phyloP scores from a whole-genome alignment of 495 filamentous ascomycete species.

The Neurospora sp. region DNA sequence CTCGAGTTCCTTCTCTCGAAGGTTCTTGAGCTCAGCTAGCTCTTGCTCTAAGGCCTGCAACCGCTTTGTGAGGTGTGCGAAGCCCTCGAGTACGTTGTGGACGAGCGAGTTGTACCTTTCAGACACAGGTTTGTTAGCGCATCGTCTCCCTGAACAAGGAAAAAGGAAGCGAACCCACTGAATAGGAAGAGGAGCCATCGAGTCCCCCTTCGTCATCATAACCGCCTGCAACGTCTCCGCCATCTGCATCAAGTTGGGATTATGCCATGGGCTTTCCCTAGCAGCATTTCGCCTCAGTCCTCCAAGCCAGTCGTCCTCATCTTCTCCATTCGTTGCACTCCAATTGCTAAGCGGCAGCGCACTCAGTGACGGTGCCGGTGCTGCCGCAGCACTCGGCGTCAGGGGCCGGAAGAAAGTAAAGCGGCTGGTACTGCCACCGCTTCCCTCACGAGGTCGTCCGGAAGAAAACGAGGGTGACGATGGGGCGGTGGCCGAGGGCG shows the following conservation, averaged over 20 bases:
- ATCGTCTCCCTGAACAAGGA: not conserved
- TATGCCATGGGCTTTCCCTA: conserved; percentile 22
- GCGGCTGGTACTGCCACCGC: not conserved
- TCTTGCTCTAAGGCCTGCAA: conserved; percentile 10
- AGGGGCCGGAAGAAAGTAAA: not conserved
- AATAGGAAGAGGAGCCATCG: conserved; percentile 22
- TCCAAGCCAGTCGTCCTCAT: conserved; percentile 1
- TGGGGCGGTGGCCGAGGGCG: not conserved
- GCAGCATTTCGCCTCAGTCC: not conserved
- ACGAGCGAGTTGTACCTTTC: conserved; percentile 31
- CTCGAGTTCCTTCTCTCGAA: conserved; percentile 28
- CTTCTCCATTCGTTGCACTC: not conserved
- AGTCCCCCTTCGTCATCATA: conserved; percentile 22
- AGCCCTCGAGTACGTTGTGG: conserved; percentile 31
- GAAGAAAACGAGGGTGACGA: not conserved
- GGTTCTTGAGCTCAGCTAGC: conserved; percentile 17
- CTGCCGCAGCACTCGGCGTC: not conserved
- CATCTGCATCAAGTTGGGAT: conserved; percentile 32
- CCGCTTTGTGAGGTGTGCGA: conserved; percentile 13
- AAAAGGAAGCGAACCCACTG: conserved; percentile 6
- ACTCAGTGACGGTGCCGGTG: not conserved
- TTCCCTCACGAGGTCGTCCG: not conserved
- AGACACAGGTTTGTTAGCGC: not conserved
- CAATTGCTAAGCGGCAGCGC: not conserved
- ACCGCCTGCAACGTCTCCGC: conserved; percentile 28